Percentiles rank a stretch among this genome's conserved stretches.
Evolutionary conservation across 2,329 filamentous ascomycete species (phyloP).

Genomic region (Sphaerostilbella broomeana): DNA sequence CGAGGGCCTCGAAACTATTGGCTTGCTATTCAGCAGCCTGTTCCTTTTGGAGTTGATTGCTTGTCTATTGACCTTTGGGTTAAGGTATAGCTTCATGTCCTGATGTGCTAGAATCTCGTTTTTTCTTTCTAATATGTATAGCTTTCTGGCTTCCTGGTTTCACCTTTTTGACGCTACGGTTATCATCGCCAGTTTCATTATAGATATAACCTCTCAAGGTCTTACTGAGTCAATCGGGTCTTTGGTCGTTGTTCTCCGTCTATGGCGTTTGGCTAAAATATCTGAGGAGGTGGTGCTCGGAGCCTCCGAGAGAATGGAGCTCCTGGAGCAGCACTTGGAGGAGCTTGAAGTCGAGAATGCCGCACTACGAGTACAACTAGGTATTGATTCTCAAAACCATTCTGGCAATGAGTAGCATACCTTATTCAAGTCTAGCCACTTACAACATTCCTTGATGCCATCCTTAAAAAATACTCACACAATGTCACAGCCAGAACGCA

Average conservation of each 20-base stretch:
- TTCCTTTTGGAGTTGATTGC: conserved; percentile 58
- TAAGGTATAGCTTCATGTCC: conserved; percentile 36
- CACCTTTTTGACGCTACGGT: conserved; percentile 59
- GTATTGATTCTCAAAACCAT: conserved; percentile 14
- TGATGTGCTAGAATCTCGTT: background rate
- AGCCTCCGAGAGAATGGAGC: conserved; percentile 56
- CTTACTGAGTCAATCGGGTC: conserved; percentile 57
- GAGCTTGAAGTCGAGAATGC: conserved; percentile 43
- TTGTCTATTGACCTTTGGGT: conserved; percentile 56
- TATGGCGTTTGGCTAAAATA: conserved; percentile 66
- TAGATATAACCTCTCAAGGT: conserved; percentile 56
- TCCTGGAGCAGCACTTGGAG: conserved; percentile 45
- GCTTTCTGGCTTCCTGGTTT: conserved; percentile 53
- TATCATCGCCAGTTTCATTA: conserved; percentile 54
- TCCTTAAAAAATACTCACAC: too few species aligned
- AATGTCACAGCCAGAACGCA: background rate
- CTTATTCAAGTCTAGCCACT: too few species aligned
- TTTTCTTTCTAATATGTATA: conserved; percentile 20
- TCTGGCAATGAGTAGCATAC: conserved; percentile 13
- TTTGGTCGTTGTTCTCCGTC: conserved; percentile 58
- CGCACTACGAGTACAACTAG: conserved; percentile 18
- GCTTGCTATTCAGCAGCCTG: conserved; percentile 54
- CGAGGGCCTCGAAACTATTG: conserved; percentile 41
- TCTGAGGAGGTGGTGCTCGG: conserved; percentile 61
- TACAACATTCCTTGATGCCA: too few species aligned